Evolutionary conservation across 352 stramenopile genomes (phyloP).

Genomic region (Thalassiosira exigua): DNA sequence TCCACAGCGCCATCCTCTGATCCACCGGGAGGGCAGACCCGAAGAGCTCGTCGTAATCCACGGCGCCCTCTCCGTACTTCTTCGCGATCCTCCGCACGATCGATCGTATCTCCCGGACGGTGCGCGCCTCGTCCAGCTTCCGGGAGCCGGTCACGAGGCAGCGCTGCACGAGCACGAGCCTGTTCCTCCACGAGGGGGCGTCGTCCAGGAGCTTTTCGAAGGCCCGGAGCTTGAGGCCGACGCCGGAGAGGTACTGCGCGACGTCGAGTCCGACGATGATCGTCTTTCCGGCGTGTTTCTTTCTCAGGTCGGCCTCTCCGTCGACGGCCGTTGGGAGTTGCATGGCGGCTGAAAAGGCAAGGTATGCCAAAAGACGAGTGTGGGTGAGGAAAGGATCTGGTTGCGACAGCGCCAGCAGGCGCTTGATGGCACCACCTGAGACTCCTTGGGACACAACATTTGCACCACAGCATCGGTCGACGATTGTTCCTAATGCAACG

Average conservation of each 20-base stretch:
- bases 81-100: constrained; percentile 69
- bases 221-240: constrained; percentile 92
- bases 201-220: constrained; percentile 93
- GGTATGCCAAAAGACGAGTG: constrained; percentile 6
- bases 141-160: constrained; percentile 87
- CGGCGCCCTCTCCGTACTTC: constrained; percentile 53
- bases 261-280: constrained; percentile 91
- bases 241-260: constrained; percentile 90
- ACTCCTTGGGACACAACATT: too few relatives aligned
- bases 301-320: constrained; percentile 84
- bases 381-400: too few relatives aligned
- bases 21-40: constrained; percentile 84
- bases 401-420: too few relatives aligned
- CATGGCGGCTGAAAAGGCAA: constrained; percentile 27
- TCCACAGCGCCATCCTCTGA: constrained; percentile 90
- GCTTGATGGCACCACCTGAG: too few relatives aligned
- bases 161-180: constrained; percentile 92
- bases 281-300: constrained; percentile 91
- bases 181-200: constrained; percentile 90
- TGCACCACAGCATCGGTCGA: too few relatives aligned
- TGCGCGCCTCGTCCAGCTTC: constrained; percentile 86
- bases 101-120: constrained; percentile 44
- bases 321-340: constrained; percentile 68
- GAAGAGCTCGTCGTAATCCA: constrained; percentile 74
- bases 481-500: too few relatives aligned